A percentile compares a stretch with the other conserved stretches of the same genome.
Conservation (phyloP, 139 green algal genomes). For the Edaphochlamys debaryana region DNA sequence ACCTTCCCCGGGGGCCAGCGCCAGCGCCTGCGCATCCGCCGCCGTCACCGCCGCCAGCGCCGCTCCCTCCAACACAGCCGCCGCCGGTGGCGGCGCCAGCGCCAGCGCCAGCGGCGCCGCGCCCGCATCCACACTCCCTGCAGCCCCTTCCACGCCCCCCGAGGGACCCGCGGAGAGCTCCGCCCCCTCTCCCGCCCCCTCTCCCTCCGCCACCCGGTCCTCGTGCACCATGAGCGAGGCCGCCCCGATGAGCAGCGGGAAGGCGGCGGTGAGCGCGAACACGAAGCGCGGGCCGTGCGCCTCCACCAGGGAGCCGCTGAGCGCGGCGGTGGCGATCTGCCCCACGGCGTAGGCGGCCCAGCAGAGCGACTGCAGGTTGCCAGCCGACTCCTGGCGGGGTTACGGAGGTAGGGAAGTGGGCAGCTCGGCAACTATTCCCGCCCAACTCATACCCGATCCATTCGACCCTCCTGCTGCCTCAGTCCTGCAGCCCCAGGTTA, state of each 20-base stretch:
- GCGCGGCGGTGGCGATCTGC: constrained; percentile 88
- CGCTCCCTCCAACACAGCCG: background rate
- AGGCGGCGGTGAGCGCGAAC: constrained; percentile 46
- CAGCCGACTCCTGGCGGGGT: constrained; percentile 53
- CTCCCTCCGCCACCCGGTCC: background rate
- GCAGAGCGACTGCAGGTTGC: constrained; percentile 91
- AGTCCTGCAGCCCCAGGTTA: too few relatives aligned
- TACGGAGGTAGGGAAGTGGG: background rate
- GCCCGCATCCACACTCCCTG: background rate
- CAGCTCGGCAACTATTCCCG: too few relatives aligned
- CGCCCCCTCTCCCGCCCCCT: background rate
- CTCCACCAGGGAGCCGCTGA: constrained; percentile 81
- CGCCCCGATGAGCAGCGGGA: constrained; percentile 46
- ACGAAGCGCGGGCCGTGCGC: background rate
- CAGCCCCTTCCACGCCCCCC: too few relatives aligned
- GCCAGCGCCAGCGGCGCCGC: background rate
- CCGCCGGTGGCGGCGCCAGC: too few relatives aligned
- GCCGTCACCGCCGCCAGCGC: background rate
- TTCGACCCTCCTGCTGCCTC: too few relatives aligned
- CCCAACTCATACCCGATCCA: too few relatives aligned
- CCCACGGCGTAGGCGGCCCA: constrained; percentile 87
- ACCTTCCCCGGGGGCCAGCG: too few relatives aligned
- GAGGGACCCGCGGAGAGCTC: background rate
- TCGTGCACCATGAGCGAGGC: constrained; percentile 46
- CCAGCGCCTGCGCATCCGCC: background rate